These are phyloP conservation scores for Fusarium sp. DNA, from an alignment of 2,329 filamentous ascomycete genomes.

Conservation along the genomic window DNA sequence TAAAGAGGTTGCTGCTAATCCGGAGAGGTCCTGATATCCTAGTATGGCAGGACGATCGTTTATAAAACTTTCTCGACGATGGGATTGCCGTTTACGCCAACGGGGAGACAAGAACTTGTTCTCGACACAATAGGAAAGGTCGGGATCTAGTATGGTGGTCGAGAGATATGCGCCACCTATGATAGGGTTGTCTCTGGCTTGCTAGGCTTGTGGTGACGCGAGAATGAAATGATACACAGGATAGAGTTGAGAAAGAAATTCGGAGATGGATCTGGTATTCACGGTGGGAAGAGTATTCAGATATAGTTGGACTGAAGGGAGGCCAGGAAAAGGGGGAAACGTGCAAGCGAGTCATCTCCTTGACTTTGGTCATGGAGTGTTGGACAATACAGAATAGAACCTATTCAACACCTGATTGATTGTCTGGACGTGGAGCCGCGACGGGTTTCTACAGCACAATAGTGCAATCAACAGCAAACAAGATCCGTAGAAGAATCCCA, in stretches of 20 bases:
- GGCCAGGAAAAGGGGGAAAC: slow-evolving; percentile 4
- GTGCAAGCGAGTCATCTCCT: background rate
- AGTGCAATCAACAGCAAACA: slow-evolving; percentile 28
- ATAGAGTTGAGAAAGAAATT: slow-evolving; percentile 16
- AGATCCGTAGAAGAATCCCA: slow-evolving; percentile 17
- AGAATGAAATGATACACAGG: slow-evolving; percentile 9
- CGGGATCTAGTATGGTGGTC: slow-evolving; percentile 18
- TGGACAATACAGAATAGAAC: slow-evolving; percentile 21
- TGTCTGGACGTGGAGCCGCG: slow-evolving; percentile 12
- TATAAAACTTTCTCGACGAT: slow-evolving; percentile 30
- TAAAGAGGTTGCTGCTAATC: background rate
- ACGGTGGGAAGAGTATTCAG: slow-evolving; percentile 12
- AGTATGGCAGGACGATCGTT: slow-evolving; percentile 15
- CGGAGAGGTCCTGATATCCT: background rate
- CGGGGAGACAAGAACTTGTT: slow-evolving; percentile 26
- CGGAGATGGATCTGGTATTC: background rate
- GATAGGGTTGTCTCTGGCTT: slow-evolving; percentile 20
- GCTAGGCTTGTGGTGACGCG: slow-evolving; percentile 10
- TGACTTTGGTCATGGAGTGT: background rate
- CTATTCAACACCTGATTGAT: slow-evolving; percentile 32
- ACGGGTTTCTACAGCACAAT: slow-evolving; percentile 20
- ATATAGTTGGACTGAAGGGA: slow-evolving; percentile 29
- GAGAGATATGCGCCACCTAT: slow-evolving; percentile 41
- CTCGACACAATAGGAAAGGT: slow-evolving; percentile 36
- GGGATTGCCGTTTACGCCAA: slow-evolving; percentile 23